phyloP scores from a whole-genome alignment of 208 protist species.

The Baffinella frigidus region DNA sequence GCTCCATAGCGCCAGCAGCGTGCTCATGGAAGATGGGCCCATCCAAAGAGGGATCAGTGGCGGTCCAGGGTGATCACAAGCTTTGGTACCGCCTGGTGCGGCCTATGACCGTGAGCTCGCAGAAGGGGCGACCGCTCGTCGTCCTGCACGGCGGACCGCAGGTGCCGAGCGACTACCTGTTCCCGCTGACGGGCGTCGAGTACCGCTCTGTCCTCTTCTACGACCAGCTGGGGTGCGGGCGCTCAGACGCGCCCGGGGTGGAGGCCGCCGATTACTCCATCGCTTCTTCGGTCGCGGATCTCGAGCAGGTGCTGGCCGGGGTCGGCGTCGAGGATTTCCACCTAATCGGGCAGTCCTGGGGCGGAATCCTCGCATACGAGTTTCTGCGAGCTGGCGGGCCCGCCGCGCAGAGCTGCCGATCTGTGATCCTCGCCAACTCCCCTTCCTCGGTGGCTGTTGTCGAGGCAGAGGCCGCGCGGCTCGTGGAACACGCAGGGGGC shows the following conservation, averaged over 20 bases:
- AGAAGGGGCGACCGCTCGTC: neutral
- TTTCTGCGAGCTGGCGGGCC: neutral
- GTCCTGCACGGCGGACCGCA: constrained; percentile 33
- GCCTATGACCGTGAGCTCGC: neutral
- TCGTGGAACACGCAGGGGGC: neutral
- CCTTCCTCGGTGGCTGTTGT: neutral
- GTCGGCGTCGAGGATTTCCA: neutral
- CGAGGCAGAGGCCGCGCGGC: neutral
- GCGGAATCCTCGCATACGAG: neutral
- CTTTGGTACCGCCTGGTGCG: neutral
- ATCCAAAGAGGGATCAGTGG: neutral
- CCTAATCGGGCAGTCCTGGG: constrained; percentile 15
- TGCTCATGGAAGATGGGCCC: neutral
- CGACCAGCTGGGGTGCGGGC: constrained; percentile 33
- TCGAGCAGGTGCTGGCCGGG: neutral
- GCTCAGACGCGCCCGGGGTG: neutral
- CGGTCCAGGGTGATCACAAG: neutral
- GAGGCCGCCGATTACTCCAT: neutral
- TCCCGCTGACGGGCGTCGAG: neutral
- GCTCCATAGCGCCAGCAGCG: no score
- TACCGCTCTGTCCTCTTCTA: constrained; percentile 9
- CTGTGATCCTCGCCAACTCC: constrained; percentile 23
- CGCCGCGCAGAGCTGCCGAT: neutral
- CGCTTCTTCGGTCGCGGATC: neutral
- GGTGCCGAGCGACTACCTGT: constrained; percentile 28